Evolutionary conservation across 257 asterid genomes (phyloP), one percentile per base, ranked within the genome.

Genomic region (Fraxinus excelsior): DNA sequence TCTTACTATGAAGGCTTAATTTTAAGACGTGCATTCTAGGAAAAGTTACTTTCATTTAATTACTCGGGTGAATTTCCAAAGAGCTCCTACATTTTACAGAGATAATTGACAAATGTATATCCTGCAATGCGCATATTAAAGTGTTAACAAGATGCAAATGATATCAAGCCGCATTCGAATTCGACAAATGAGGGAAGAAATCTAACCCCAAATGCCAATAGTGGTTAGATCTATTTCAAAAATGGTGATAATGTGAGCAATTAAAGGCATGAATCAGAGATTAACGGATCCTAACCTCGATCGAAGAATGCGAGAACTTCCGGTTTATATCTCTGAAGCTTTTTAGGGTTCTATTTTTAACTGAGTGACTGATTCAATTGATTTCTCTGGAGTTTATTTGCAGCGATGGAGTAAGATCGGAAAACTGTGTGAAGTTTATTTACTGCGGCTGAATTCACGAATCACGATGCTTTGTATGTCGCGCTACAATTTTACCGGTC

Each of bases 141-240:
- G 32, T 58, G 34, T 18, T 9, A 21, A 67, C 51, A 70, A 78
- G 69, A 79, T 60, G 29, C 18, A 78, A 69, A 73, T 29, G 42
- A 72, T 38, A 42, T 62, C 73, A 51, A 72, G 82, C 82, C 66
- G 49, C 83, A 72, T 76, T 72, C 70, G 31, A 75, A 77, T 46
- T 8, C 14, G 60, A 73, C 37, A 51, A 42, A 73, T 1, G 11
- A 25, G 42, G 13, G 18, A 49, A 32, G 29, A 40, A 42, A 42
- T 32, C 73, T 34, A 72, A 5, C 70, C 46, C 77, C 49, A 58
- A 56, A 66, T 70, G 62, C 42, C 75, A 32, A 72, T 72, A 44
- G 72, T 81, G 72, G 67, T 62, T 62, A 84, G 87, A 84, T 83
- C 87, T 62, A 51, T 62, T 67, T 13, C 28, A 29, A 42, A 73